These are phyloP conservation scores for Lentinula novae-zelandiae DNA, from an alignment of 1,284 basidiomycete genomes.

Conservation along the genomic window DNA sequence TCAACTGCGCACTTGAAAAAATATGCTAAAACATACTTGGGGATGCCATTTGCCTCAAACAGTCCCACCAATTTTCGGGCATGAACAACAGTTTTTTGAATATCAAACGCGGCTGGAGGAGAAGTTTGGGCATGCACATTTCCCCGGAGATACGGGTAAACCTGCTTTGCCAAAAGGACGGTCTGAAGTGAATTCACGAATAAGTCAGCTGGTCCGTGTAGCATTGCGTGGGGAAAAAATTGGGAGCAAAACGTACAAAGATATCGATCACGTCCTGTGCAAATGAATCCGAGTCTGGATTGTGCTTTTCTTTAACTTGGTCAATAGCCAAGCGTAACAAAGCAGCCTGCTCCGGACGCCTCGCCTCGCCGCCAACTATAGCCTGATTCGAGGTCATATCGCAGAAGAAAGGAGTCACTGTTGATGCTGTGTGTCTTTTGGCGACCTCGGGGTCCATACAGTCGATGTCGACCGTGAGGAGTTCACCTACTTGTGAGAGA, in stretches of 20 bases:
- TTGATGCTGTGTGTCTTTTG: conserved; percentile 26
- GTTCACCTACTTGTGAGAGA: conserved; percentile 33
- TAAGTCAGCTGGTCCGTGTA: background rate
- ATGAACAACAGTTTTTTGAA: conserved; percentile 40
- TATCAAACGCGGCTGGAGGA: conserved; percentile 39
- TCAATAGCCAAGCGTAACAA: conserved; percentile 34
- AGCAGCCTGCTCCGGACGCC: conserved; percentile 28
- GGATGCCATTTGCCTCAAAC: conserved; percentile 42
- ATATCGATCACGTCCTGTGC: conserved; percentile 36
- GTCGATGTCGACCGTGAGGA: conserved; percentile 43
- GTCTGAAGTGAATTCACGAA: conserved; percentile 28
- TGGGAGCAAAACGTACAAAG: conserved; percentile 26
- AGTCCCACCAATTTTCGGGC: conserved; percentile 39
- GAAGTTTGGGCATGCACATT: conserved; percentile 46
- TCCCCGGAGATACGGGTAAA: conserved; percentile 41
- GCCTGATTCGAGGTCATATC: conserved; percentile 55
- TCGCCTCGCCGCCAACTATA: conserved; percentile 36
- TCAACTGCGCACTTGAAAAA: background rate
- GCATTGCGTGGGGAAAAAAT: background rate
- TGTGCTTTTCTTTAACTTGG: conserved; percentile 24
- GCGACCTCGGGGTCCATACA: conserved; percentile 46
- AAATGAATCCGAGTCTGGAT: conserved; percentile 23
- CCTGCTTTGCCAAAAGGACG: conserved; percentile 40
- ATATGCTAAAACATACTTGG: conserved; percentile 27
- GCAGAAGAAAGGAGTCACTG: conserved; percentile 28